Percentiles rank a stretch among this genome's conserved stretches.
phyloP scores from a whole-genome alignment of 2,329 filamentous ascomycete genomes.

The Trichoderma hamatum region DNA sequence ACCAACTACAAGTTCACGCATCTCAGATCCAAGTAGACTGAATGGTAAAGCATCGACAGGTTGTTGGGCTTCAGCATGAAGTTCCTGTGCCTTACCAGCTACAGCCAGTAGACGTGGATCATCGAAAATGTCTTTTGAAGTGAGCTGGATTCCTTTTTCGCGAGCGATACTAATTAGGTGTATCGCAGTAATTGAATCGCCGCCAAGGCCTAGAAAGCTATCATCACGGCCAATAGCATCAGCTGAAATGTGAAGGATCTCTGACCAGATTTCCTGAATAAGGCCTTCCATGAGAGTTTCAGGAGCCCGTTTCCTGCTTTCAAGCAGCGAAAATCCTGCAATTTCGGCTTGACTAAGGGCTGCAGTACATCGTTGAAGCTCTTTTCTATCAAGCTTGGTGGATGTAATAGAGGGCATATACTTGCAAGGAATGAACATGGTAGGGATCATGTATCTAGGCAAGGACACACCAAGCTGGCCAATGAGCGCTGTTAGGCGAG shows the following conservation, averaged over 20 bases:
- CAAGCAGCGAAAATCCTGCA: slow-evolving; percentile 10
- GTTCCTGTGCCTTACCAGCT: not conserved
- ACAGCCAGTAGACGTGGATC: slow-evolving; percentile 21
- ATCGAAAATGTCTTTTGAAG: slow-evolving; percentile 21
- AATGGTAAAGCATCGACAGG: not conserved
- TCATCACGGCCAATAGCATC: slow-evolving; percentile 28
- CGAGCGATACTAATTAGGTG: slow-evolving; percentile 20
- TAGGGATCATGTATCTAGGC: slow-evolving; percentile 31
- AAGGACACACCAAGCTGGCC: slow-evolving; percentile 27
- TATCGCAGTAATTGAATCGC: slow-evolving; percentile 40
- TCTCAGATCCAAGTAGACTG: not conserved
- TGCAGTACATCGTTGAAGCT: not conserved
- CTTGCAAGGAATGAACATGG: slow-evolving; percentile 29
- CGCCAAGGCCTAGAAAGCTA: slow-evolving; percentile 35
- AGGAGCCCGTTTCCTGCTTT: slow-evolving; percentile 3
- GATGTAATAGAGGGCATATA: slow-evolving; percentile 32
- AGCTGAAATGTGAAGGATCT: slow-evolving; percentile 14
- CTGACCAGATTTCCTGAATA: slow-evolving; percentile 29
- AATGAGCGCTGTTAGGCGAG: slow-evolving; percentile 28
- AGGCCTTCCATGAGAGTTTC: slow-evolving; percentile 14
- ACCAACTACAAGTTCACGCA: not conserved
- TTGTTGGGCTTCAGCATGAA: not conserved
- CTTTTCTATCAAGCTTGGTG: slow-evolving; percentile 29
- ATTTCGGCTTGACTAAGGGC: not conserved
- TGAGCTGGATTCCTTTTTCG: slow-evolving; percentile 19